A percentile compares a stretch with the other conserved stretches of the same genome.
These are phyloP conservation scores for Tetrapisispora arboricola DNA, from an alignment of 805 yeast genomes.

Conservation along the genomic window DNA sequence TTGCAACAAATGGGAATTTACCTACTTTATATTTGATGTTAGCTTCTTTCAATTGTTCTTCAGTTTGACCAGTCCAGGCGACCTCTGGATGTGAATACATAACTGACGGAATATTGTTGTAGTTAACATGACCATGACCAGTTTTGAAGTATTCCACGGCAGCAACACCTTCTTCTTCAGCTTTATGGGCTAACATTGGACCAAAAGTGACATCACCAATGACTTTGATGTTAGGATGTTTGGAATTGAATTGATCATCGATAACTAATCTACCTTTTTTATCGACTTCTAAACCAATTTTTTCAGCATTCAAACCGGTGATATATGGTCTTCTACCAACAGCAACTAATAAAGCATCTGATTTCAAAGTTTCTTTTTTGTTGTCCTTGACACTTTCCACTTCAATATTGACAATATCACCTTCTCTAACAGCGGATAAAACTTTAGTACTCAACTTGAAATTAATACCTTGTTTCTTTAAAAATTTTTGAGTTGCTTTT, in stretches of 20 bases:
- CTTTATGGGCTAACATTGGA: slow-evolving; percentile 99
- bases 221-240: slow-evolving; percentile 86
- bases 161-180: slow-evolving; percentile 99
- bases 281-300: slow-evolving; percentile 82
- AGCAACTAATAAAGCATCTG: slow-evolving; percentile 92
- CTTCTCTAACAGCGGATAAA: slow-evolving; percentile 73
- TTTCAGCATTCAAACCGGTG: slow-evolving; percentile 79
- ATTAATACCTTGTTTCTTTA: slow-evolving; percentile 90
- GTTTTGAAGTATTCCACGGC: slow-evolving; percentile 89
- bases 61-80: slow-evolving; percentile 98
- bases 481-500: slow-evolving; percentile 76
- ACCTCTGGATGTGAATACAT: slow-evolving; percentile 99
- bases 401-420: slow-evolving; percentile 78
- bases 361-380: slow-evolving; percentile 64
- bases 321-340: slow-evolving; percentile 98
- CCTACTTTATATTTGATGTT: slow-evolving; percentile 90
- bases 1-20: slow-evolving; percentile 97
- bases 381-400: slow-evolving; percentile 86
- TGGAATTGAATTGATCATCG: slow-evolving; percentile 87
- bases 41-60: slow-evolving; percentile 85
- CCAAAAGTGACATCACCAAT: slow-evolving; percentile 99
- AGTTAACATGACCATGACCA: slow-evolving; percentile 97
- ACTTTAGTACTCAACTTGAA: slow-evolving; percentile 92
- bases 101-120: slow-evolving; percentile 94
- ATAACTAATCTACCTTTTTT: slow-evolving; percentile 88